Evolutionary conservation across 108 stramenopile genomes (phyloP).

Genomic region (Epithemia pelagica): DNA sequence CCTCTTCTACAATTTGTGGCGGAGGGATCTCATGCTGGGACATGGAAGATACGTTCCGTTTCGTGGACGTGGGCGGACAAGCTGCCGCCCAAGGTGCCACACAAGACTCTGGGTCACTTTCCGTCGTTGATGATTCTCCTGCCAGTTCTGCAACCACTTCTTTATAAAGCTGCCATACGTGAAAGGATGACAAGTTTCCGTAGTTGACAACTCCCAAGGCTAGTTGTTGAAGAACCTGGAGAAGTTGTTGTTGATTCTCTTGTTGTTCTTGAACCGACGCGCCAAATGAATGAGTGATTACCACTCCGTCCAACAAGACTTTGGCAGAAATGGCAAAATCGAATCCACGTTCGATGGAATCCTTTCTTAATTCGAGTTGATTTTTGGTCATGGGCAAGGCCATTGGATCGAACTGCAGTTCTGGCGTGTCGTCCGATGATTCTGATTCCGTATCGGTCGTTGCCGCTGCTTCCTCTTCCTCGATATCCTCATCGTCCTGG

Average conservation of each 20-base stretch:
- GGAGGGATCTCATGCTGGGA: slow-evolving; percentile 8
- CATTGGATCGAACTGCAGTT: slow-evolving; percentile 40
- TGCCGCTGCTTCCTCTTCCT: slow-evolving; percentile 15
- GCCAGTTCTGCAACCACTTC: slow-evolving; percentile 17
- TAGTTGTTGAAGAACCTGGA: slow-evolving; percentile 23
- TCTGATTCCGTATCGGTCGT: not conserved
- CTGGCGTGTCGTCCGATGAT: slow-evolving; percentile 1
- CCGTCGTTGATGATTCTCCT: not conserved
- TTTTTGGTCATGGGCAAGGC: slow-evolving; percentile 47
- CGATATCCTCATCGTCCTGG: slow-evolving; percentile 22
- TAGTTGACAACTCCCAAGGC: slow-evolving; percentile 43
- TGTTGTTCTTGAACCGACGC: not conserved
- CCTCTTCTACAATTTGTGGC: slow-evolving; percentile 5
- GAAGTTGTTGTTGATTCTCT: not conserved
- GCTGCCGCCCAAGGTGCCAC: slow-evolving; percentile 28
- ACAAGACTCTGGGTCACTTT: slow-evolving; percentile 20
- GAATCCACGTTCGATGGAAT: slow-evolving; percentile 31
- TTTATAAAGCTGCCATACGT: slow-evolving; percentile 43
- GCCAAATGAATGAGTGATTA: not conserved
- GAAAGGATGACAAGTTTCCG: slow-evolving; percentile 38
- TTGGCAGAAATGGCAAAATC: slow-evolving; percentile 35
- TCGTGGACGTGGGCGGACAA: slow-evolving; percentile 47
- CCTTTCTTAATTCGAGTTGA: slow-evolving; percentile 26
- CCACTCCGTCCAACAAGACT: slow-evolving; percentile 14
- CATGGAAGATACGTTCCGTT: not conserved